Evolutionary conservation across 345 rosid species (phyloP).

Genomic region (Mercurialis annua): DNA sequence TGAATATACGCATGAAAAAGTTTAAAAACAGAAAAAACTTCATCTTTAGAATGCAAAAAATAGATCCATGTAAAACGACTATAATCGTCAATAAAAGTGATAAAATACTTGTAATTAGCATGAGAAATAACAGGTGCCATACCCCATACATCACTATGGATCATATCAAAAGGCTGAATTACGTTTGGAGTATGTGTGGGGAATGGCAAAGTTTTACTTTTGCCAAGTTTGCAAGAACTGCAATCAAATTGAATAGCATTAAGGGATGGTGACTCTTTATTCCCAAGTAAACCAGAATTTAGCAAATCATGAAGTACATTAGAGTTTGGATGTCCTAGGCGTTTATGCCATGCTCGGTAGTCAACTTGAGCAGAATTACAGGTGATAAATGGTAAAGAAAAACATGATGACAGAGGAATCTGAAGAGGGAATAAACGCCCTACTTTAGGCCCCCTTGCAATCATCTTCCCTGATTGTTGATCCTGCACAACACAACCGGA

Average conservation of each 20-base stretch:
- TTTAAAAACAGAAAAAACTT: no score
- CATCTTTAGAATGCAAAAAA: no score
- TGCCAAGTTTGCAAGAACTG: background rate
- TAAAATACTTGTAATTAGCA: no score
- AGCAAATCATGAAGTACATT: background rate
- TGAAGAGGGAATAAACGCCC: no score
- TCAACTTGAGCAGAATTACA: slow-evolving; percentile 5
- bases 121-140: no score
- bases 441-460: no score
- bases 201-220: slow-evolving; percentile 5
- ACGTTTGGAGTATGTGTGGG: background rate
- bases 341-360: background rate
- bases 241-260: slow-evolving; percentile 7
- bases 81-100: no score
- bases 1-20: no score
- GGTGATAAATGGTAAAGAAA: background rate
- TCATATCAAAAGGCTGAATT: background rate
- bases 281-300: background rate
- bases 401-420: background rate
- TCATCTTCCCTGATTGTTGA: no score
- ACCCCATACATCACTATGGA: no score
- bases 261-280: background rate
- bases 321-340: background rate
- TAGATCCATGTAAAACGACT: no score
- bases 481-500: background rate